Conservation (phyloP, 306 rosid species). For the Vigna mungo region DNA sequence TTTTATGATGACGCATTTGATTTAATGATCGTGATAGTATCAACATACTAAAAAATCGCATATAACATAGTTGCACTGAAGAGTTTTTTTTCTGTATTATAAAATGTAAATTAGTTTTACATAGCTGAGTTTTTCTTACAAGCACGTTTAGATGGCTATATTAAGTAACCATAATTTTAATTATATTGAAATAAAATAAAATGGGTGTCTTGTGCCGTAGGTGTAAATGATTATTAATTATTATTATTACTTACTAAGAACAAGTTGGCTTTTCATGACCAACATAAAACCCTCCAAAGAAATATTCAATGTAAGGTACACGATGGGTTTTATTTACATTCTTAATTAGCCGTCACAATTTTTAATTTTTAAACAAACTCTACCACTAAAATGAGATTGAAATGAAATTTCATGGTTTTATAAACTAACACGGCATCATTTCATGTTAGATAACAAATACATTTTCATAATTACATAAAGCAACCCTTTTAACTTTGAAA, state of each 20-base stretch:
- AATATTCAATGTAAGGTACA: not conserved
- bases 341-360: not conserved
- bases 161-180: not conserved
- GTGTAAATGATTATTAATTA: not conserved
- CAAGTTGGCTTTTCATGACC: not conserved
- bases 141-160: not conserved
- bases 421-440: not conserved
- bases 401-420: not conserved
- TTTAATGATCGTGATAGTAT: no score
- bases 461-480: not conserved
- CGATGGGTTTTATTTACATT: not conserved
- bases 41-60: no score
- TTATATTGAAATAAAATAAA: not conserved
- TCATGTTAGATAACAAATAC: not conserved
- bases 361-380: not conserved
- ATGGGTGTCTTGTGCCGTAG: not conserved
- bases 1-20: no score
- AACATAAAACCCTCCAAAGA: not conserved
- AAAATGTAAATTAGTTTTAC: no score
- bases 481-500: not conserved
- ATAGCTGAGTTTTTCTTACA: no score
- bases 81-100: no score
- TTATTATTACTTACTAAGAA: not conserved
- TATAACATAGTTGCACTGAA: no score
- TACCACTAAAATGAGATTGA: not conserved